These are phyloP conservation scores for Penicillium sp. DNA, from an alignment of 2,329 filamentous ascomycete species.

Conservation along the genomic window DNA sequence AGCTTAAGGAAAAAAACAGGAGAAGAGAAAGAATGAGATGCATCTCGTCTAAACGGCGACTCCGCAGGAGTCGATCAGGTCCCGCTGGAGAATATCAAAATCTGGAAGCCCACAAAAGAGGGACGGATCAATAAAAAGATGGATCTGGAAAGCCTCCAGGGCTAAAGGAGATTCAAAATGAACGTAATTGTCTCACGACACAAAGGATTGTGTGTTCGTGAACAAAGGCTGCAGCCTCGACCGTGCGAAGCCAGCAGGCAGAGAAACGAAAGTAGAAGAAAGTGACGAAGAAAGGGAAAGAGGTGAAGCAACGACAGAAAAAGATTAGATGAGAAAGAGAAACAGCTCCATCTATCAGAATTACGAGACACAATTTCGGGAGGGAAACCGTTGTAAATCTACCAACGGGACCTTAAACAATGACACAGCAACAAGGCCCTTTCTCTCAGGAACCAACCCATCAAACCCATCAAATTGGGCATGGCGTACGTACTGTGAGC, in stretches of 20 bases:
- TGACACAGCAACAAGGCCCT: neutral
- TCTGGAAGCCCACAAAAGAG: neutral
- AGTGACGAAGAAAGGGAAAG: conserved; percentile 12
- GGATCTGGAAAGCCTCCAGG: conserved; percentile 5
- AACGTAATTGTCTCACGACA: neutral
- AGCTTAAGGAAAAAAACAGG: conserved; percentile 37
- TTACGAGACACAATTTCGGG: conserved; percentile 17
- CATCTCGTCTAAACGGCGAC: conserved; percentile 28
- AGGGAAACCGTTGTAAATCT: conserved; percentile 17
- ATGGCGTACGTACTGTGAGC: conserved; percentile 9
- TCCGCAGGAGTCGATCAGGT: neutral
- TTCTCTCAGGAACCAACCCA: neutral
- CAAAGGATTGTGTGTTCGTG: neutral
- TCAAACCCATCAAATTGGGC: neutral
- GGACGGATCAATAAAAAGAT: neutral
- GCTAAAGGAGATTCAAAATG: neutral
- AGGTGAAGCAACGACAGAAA: conserved; percentile 12
- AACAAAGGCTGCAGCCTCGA: conserved; percentile 12
- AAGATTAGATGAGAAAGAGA: conserved; percentile 8
- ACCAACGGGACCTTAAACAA: conserved; percentile 15
- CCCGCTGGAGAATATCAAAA: conserved; percentile 3
- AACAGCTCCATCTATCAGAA: conserved; percentile 14
- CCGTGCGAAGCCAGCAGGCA: conserved; percentile 11
- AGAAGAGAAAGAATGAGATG: conserved; percentile 34
- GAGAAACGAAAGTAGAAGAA: conserved; percentile 19